Base-by-base conservation (phyloP, 345 rosid species). In the Eucalyptus sp. region DNA sequence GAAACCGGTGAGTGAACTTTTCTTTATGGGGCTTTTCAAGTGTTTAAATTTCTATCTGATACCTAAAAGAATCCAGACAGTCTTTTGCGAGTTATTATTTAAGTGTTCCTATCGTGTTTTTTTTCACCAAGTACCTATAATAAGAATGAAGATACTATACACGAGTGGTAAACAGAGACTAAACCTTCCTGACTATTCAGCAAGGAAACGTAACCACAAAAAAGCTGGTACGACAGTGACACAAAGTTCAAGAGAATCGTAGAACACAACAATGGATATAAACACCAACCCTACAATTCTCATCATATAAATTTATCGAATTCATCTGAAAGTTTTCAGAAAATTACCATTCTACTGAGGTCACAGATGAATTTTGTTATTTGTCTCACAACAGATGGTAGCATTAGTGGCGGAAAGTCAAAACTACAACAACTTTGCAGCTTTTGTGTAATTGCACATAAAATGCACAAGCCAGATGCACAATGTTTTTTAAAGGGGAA, bases 401-500 rank as follows among this genome's bases (percentile, higher is more conserved):
- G 44, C 6, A 86, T 50, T 46, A 52, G n/a, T n/a, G 87, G 22
- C 18, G 9, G 2, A 6, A 37, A 18, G 27, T 76, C 18, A 41
- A 76, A 37, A 46, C 41, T 13, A 13, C 31, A 48, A 46, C n/a
- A 85, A 85, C 86, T n/a, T 48, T 46, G 33, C 27, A 25, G 86
- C 24, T 27, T 43, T 48, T 85, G 50, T 27, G 33, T 7, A 85
- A 44, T 24, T 46, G 52, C 37, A 83, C 3, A 8, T 12, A 85
- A 27, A 85, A 10, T 11, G 24, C 24, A 71, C 83, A 11, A 37
- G 25, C 27, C 46, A 86, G 58, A 86, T 7, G 54, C 62, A 10
- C 62, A 4, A 12, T 86, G 43, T 43, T 18, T 58, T 44, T 64
- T 88, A 92, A 51, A 86, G 90, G 20, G 94, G 96, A 86, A 94